These are phyloP conservation scores for Xylaria sp. DNA, from an alignment of 2,329 filamentous ascomycete genomes.

Conservation along the genomic window DNA sequence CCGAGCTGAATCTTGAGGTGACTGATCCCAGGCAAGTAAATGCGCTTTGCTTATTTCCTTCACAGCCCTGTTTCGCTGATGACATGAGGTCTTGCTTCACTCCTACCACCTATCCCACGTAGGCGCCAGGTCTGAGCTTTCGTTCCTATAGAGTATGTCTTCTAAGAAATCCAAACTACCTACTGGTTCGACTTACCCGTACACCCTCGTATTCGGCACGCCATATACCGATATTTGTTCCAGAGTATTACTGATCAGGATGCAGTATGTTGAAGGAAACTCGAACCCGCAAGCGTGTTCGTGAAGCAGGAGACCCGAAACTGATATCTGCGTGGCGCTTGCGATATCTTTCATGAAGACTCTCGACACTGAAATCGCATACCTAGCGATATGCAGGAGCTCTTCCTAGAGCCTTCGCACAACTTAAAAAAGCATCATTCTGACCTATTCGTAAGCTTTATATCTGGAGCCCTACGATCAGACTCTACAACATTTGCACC, in stretches of 20 bases:
- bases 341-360: not conserved
- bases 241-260: not conserved
- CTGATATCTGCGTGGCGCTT: not conserved
- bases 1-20: not conserved
- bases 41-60: not conserved
- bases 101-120: not conserved
- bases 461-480: constrained; percentile 47
- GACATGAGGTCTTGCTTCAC: not conserved
- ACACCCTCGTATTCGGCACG: no score
- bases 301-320: not conserved
- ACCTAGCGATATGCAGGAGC: constrained; percentile 2
- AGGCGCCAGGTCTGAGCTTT: not conserved
- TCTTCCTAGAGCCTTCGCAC: constrained; percentile 46
- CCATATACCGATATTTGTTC: not conserved
- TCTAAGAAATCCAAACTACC: not conserved
- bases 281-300: not conserved
- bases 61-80: not conserved
- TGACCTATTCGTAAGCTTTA: constrained; percentile 64
- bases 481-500: not conserved
- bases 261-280: not conserved
- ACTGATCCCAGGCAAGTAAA: not conserved
- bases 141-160: not conserved
- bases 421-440: constrained; percentile 57
- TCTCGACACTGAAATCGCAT: not conserved
- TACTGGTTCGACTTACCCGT: not conserved